Evolutionary conservation across 2,329 filamentous ascomycete genomes (phyloP).

Genomic region (Fusarium pseudograminearum): DNA sequence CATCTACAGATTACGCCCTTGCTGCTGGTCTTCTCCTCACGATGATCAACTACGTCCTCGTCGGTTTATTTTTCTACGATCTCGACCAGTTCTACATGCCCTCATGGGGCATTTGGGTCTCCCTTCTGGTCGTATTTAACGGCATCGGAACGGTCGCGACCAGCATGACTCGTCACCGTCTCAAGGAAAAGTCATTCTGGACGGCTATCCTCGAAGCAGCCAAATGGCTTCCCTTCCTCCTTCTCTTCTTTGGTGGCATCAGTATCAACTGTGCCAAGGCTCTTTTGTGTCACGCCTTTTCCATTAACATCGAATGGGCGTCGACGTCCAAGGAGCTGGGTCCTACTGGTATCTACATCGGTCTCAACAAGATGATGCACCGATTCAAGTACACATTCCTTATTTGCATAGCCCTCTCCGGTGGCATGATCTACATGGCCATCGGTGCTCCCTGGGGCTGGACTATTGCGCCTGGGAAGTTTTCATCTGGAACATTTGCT

Average conservation of each 20-base stretch:
- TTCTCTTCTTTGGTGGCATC: slow-evolving; percentile 50
- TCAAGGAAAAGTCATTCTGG: slow-evolving; percentile 47
- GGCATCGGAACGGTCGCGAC: slow-evolving; percentile 41
- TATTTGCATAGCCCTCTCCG: slow-evolving; percentile 42
- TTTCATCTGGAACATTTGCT: slow-evolving; percentile 44
- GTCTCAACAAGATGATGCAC: slow-evolving; percentile 56
- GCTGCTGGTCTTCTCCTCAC: slow-evolving; percentile 75
- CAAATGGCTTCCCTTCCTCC: slow-evolving; percentile 47
- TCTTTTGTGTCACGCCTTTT: slow-evolving; percentile 46
- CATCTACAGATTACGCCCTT: slow-evolving; percentile 68
- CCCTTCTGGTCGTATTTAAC: slow-evolving; percentile 49
- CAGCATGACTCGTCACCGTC: slow-evolving; percentile 46
- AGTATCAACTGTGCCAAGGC: slow-evolving; percentile 49
- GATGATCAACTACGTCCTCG: slow-evolving; percentile 75
- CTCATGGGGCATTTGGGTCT: slow-evolving; percentile 72
- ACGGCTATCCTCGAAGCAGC: slow-evolving; percentile 42
- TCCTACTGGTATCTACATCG: slow-evolving; percentile 49
- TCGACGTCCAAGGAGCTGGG: slow-evolving; percentile 49
- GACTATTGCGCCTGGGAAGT: slow-evolving; percentile 44
- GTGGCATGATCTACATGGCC: slow-evolving; percentile 47
- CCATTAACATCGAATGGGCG: slow-evolving; percentile 48
- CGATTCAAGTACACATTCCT: slow-evolving; percentile 58
- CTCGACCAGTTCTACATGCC: slow-evolving; percentile 77
- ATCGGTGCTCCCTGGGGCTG: slow-evolving; percentile 45
- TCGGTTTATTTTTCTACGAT: slow-evolving; percentile 77